These are phyloP conservation scores for Amaranthus hypochondriacus DNA, from an alignment of 148 eudicot species.

Conservation along the genomic window DNA sequence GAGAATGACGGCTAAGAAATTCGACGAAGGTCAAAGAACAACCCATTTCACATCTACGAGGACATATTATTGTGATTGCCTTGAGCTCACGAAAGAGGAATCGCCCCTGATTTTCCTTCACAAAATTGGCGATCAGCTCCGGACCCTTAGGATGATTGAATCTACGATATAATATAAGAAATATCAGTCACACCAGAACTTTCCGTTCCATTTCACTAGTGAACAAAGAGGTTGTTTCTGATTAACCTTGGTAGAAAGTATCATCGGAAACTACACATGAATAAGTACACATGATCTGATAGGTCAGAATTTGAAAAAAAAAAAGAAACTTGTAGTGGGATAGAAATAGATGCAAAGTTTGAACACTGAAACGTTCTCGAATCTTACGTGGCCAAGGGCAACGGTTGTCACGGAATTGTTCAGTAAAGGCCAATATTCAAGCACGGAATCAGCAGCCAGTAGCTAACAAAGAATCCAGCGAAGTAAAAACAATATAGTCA, in stretches of 20 bases:
- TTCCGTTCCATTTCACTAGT: no score
- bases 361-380: conserved; percentile 1
- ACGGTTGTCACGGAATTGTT: neutral
- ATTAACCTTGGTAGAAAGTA: no score
- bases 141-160: conserved; percentile 14
- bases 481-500: neutral
- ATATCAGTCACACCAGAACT: neutral
- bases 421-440: neutral
- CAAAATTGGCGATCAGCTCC: neutral
- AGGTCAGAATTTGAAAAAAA: no score
- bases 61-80: neutral
- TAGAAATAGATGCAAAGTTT: conserved; percentile 3
- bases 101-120: conserved; percentile 1
- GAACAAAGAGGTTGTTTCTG: no score
- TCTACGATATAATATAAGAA: neutral
- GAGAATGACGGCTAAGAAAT: conserved; percentile 10
- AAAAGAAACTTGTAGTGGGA: neutral
- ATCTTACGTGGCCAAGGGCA: neutral
- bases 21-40: neutral
- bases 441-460: conserved; percentile 13
- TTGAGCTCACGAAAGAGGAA: conserved; percentile 5
- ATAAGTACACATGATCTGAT: no score
- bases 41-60: neutral
- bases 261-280: no score
- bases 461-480: neutral